Evolutionary conservation across 2,329 filamentous ascomycete species (phyloP), one percentile per base, ranked within the genome.

Genomic region (Exophiala aquamarina): DNA sequence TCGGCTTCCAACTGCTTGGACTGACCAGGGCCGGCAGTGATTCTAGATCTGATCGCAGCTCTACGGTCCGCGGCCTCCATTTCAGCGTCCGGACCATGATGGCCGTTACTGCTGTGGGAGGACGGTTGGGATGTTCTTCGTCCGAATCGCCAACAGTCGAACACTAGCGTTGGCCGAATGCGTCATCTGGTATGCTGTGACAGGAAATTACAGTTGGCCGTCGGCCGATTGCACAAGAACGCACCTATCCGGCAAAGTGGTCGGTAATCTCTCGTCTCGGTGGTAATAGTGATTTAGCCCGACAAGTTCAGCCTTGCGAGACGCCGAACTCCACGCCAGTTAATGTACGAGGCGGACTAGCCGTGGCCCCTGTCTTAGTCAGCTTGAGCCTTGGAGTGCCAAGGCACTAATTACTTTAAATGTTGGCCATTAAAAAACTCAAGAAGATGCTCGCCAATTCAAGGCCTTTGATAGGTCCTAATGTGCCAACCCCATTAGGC

Each of bases 141-240:
- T 14, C 10, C 18, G 18, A 8, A 21, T 13, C 9, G 40, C 40
- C 40, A 8, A 18, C 40, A 42, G 28, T 20, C 40, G 21, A 42
- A 43, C 28, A 31, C 9, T n/a, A n/a, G 28, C 9, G n/a, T 31
- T 31, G 13, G 39, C 23, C 9, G 11, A 29, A 15, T 19, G 17
- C 19, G 10, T 8, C 13, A n/a, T 4, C 17, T 20, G 19, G 41
- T 34, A 15, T 11, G 29, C 4, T 3, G 32, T 35, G 9, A 28
- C 31, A 6, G 15, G n/a, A n/a, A 36, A 35, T 31, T 45, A 45
- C 42, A 39, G 13, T 45, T 45, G 42, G 42, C 42, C 42, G 42
- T 45, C 42, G 42, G 42, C 4, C 18, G 34, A 45, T 38, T 19
- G 19, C 38, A 45, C 34, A 13, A 45, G 33, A 23, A 8, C 21